A percentile compares a stretch with the other conserved stretches of the same genome.
phyloP scores from a whole-genome alignment of 2,329 filamentous ascomycete species.

The Diplodia corticola region DNA sequence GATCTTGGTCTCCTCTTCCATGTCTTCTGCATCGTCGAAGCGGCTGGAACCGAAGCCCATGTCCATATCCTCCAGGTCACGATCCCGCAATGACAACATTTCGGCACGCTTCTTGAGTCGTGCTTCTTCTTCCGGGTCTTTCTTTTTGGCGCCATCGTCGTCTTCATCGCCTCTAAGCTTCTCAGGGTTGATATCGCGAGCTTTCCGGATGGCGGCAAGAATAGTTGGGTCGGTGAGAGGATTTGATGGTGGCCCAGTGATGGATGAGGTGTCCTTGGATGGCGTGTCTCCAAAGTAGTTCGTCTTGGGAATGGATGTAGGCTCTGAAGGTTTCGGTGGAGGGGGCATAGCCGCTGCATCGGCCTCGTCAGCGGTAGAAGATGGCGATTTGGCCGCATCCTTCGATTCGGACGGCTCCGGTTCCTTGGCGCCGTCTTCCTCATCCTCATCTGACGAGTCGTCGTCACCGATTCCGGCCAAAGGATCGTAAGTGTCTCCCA shows the following conservation, averaged over 20 bases:
- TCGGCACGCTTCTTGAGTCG: conserved; percentile 63
- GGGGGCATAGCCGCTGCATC: conserved; percentile 22
- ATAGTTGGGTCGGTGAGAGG: conserved; percentile 45
- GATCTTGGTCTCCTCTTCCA: conserved; percentile 62
- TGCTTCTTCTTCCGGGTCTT: conserved; percentile 60
- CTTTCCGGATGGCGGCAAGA: conserved; percentile 79
- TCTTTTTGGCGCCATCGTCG: conserved; percentile 46
- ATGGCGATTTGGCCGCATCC: not conserved
- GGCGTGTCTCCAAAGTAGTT: conserved; percentile 24
- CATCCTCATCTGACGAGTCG: conserved; percentile 45
- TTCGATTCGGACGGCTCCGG: conserved; percentile 19
- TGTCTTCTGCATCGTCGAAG: conserved; percentile 84
- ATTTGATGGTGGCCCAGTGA: conserved; percentile 34
- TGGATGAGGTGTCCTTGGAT: conserved; percentile 29
- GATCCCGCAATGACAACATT: conserved; percentile 69
- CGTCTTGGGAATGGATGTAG: conserved; percentile 8
- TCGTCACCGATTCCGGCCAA: conserved; percentile 53
- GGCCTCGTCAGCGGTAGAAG: conserved; percentile 2
- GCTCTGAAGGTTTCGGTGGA: conserved; percentile 6
- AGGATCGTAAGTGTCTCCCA: conserved; percentile 61
- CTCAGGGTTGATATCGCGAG: conserved; percentile 66
- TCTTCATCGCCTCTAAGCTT: conserved; percentile 41
- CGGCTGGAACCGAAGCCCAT: conserved; percentile 90
- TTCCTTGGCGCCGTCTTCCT: conserved; percentile 26
- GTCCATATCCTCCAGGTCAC: conserved; percentile 89